phyloP scores from a whole-genome alignment of 2,329 filamentous ascomycete genomes.

The Aspergillus fischeri region DNA sequence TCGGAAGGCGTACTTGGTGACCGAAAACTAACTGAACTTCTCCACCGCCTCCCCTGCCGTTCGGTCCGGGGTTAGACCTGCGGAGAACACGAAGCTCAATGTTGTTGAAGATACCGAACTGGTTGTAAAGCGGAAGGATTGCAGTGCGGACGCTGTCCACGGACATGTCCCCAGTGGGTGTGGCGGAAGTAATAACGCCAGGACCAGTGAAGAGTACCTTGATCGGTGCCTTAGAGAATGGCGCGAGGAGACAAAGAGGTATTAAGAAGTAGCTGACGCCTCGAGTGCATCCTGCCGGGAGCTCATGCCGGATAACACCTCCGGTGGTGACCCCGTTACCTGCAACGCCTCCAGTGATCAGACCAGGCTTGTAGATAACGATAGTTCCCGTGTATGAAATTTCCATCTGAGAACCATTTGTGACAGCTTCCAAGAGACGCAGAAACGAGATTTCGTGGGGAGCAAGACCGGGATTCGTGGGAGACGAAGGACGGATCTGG shows the following conservation, averaged over 20 bases:
- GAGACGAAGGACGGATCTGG: constrained; percentile 82
- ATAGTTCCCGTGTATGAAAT: constrained; percentile 96
- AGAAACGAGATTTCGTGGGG: constrained; percentile 94
- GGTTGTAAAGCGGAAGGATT: constrained; percentile 81
- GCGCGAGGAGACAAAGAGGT: constrained; percentile 82
- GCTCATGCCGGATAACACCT: constrained; percentile 74
- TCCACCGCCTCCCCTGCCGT: constrained; percentile 77
- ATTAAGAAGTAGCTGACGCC: constrained; percentile 91
- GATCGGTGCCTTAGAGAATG: constrained; percentile 86
- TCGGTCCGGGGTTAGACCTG: constrained; percentile 71
- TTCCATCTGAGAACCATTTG: constrained; percentile 91
- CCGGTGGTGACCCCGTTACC: constrained; percentile 65
- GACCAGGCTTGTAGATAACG: constrained; percentile 82
- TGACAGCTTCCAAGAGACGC: constrained; percentile 87
- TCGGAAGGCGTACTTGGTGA: constrained; percentile 87
- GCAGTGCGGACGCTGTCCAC: constrained; percentile 92
- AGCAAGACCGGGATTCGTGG: constrained; percentile 81
- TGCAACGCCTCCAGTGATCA: constrained; percentile 80
- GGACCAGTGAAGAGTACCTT: constrained; percentile 87
- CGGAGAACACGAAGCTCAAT: constrained; percentile 81
- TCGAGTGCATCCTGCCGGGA: constrained; percentile 71
- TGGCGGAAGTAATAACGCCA: constrained; percentile 87
- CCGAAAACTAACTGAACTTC: constrained; percentile 92
- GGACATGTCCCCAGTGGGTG: constrained; percentile 77
- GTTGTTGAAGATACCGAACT: constrained; percentile 81